Evolutionary conservation across 1,284 basidiomycete species (phyloP), one percentile per base, ranked within the genome.

Genomic region (Papiliotrema nemorosa): DNA sequence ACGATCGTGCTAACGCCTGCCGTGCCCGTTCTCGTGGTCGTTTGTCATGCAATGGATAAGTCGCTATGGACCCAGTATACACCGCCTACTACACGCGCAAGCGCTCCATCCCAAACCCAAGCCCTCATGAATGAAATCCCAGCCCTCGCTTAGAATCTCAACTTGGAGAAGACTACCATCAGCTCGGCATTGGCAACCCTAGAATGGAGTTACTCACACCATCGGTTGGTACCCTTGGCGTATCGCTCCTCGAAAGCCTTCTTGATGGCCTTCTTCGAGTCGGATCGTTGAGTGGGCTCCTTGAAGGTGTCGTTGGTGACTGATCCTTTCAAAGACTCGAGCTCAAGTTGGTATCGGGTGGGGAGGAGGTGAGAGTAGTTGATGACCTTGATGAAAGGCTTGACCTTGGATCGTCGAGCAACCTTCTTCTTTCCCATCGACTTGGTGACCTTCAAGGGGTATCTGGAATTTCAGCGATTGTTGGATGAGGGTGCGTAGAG

Each of bases 281-380:
- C 85, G 78, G 90, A 88, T 64, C 91, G 84, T 75, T 91, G 88
- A 67, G 90, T 82, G 42, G 87, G 87, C 81, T 97, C 90, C 81
- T 92, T 92, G 85, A 96, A 94, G 56, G 91, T 93, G 58, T 96
- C 91, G 50, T 80, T 73, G 35, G 82, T 78, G 54, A 93, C 85
- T 48, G 82, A 78, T 55, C 88, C 88, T 81, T 96, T 97, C 69
- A 97, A 79, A 52, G 84, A 83, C 77, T 97, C 92, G 68, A 97
- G 80, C 76, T 97, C 92, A 68, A 97, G 82, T 57, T 88, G 86
- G 78, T 97, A 97, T 76, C 93, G 91, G 62, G 92, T 97, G 49
- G 92, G 92, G 85, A 96, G 93, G 58, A 97, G 81, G 78, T 97
- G 92, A 56, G 90, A 88, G 82, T 96, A 96, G 84, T 97, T 97